A percentile compares a stretch with the other conserved stretches of the same genome.
These are phyloP conservation scores for Clausena lansium DNA, from an alignment of 345 rosid genomes.

Conservation along the genomic window DNA sequence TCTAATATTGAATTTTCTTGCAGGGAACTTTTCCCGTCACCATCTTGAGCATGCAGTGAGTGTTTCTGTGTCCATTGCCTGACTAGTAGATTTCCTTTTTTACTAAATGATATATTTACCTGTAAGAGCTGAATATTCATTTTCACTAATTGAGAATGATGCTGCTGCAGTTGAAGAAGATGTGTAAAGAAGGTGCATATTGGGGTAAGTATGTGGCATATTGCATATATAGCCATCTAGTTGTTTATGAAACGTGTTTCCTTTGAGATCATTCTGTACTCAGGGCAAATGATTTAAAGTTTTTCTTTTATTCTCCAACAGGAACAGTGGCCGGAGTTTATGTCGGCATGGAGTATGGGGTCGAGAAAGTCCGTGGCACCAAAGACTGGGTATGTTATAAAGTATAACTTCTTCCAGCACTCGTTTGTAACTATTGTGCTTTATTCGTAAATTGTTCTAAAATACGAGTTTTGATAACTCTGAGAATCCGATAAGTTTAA, in stretches of 20 bases:
- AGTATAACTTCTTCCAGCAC: not conserved
- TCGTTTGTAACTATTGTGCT: not conserved
- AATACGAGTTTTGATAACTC: not conserved
- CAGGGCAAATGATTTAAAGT: not conserved
- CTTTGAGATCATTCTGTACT: not conserved
- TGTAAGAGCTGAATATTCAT: not conserved
- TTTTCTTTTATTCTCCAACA: constrained; percentile 17
- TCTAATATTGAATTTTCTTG: constrained; percentile 1
- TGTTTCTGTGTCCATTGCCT: not conserved
- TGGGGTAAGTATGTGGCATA: constrained; percentile 59
- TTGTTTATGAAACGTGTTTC: not conserved
- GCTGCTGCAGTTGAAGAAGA: constrained; percentile 70
- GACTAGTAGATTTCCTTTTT: too few species aligned
- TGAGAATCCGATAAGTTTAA: not conserved
- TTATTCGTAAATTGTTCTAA: not conserved
- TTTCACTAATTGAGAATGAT: not conserved
- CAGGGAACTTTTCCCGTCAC: constrained; percentile 56
- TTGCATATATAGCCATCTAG: not conserved
- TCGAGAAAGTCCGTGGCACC: constrained; percentile 67
- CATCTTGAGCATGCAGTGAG: constrained; percentile 57
- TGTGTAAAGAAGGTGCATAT: constrained; percentile 86
- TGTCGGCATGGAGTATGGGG: constrained; percentile 70
- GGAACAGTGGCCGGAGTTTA: constrained; percentile 75
- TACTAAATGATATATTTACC: not conserved
- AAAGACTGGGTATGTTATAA: constrained; percentile 65